phyloP scores from a whole-genome alignment of 164 flowering plant genomes.

The Macadamia integrifolia region DNA sequence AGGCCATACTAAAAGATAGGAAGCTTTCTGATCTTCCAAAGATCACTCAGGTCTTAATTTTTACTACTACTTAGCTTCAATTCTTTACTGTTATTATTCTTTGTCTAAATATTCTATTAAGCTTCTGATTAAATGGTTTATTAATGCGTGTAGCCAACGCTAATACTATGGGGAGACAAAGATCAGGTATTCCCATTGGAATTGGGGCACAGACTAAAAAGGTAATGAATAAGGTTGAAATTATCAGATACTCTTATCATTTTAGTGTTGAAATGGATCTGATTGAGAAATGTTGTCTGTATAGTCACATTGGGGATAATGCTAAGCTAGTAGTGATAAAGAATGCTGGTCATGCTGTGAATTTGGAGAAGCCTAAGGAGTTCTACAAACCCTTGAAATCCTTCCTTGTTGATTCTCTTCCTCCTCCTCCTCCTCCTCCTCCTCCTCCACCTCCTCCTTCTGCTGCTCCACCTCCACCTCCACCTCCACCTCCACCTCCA shows the following conservation, averaged over 20 bases:
- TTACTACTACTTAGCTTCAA: background rate
- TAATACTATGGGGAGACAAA: constrained; percentile 51
- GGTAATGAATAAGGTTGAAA: constrained; percentile 10
- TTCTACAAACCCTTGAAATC: constrained; percentile 44
- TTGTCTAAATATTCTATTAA: background rate
- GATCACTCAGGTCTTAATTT: constrained; percentile 51
- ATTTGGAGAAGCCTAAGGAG: constrained; percentile 58
- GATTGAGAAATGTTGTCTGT: constrained; percentile 2
- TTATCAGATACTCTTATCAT: too few relatives aligned
- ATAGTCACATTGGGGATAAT: constrained; percentile 64
- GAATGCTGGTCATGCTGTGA: constrained; percentile 64
- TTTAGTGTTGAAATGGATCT: background rate
- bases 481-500: too few relatives aligned
- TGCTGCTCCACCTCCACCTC: too few relatives aligned
- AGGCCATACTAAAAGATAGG: constrained; percentile 42
- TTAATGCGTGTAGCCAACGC: constrained; percentile 33
- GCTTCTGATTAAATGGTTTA: background rate
- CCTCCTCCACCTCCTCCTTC: background rate
- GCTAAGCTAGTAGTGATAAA: constrained; percentile 51
- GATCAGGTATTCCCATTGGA: constrained; percentile 52
- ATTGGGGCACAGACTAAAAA: constrained; percentile 36
- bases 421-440: constrained; percentile 1
- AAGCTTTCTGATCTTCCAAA: constrained; percentile 58
- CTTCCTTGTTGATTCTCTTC: constrained; percentile 33
- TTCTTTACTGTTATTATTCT: background rate